Evolutionary conservation across 805 yeast species (phyloP).

Genomic region (Yarrowia osloensis): DNA sequence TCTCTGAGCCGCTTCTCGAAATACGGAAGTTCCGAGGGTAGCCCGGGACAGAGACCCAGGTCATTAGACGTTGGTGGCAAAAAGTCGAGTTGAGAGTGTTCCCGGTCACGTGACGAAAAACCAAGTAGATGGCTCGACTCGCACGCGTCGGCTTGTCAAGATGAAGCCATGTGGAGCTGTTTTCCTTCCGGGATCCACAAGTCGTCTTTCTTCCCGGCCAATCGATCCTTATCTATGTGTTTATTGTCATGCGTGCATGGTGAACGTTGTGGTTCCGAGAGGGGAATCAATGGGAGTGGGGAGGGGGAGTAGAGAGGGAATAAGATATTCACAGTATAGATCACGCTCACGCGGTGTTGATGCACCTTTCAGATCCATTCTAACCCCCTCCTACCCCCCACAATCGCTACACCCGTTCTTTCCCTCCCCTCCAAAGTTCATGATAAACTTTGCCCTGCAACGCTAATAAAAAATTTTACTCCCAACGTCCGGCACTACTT

Average conservation of each 20-base stretch:
- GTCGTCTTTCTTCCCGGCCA: neutral
- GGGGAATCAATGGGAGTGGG: neutral
- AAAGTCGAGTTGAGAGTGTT: neutral
- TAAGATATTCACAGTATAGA: too few species aligned
- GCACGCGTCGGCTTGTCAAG: neutral
- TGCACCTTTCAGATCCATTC: neutral
- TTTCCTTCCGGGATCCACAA: neutral
- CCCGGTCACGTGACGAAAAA: neutral
- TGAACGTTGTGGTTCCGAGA: neutral
- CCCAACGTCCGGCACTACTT: neutral
- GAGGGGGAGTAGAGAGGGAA: too few species aligned
- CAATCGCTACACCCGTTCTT: neutral
- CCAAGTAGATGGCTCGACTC: neutral
- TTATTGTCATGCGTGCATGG: neutral
- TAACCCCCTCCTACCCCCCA: too few species aligned
- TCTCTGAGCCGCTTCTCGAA: neutral
- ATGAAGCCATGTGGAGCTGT: neutral
- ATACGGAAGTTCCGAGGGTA: constrained; percentile 9
- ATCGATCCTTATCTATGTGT: constrained; percentile 9
- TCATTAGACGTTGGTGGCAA: neutral
- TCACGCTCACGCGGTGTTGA: too few species aligned
- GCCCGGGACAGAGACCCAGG: constrained; percentile 21
- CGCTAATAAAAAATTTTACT: constrained; percentile 15
- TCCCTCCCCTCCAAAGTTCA: neutral
- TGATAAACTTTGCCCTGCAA: neutral